Evolutionary conservation across 2,329 filamentous ascomycete genomes (phyloP), one percentile per base, ranked within the genome.

Genomic region (Microsporum audouinii): DNA sequence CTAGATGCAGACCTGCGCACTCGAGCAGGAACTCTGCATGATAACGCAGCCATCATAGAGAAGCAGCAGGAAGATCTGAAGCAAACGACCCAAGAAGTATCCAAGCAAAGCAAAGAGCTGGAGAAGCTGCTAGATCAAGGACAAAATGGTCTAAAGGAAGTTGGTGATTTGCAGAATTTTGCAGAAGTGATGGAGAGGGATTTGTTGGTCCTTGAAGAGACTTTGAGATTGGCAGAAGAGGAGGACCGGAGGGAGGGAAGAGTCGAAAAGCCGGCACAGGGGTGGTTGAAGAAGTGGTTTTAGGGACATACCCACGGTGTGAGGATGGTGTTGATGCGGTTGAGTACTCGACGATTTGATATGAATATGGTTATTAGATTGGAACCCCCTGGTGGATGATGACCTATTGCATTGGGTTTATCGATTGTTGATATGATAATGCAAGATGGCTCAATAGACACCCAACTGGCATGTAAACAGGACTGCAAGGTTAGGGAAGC

Each of bases 101-200:
- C 74, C 43, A 77, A 78, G 68, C 79, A 84, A 70, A 81, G 77
- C 66, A 77, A 76, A 36, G 76, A 80, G 68, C 79, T 80, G 74
- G 76, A 79, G 66, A 81, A 79, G 67, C 71, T 84, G 59, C 75
- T 79, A 29, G 80, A 82, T 63, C 77, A 76, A 65, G 80, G 79
- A 63, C 77, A 78, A 8, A 79, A 80, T 66, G 81, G 80, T 60
- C 67, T 86, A 64, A 84, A 84, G 70, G 82, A 84, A 71, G 77
- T 85, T 64, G 83, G 83, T n/a, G 82, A 85, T 66, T 75, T 85
- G 62, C 83, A 85, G 75, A 84, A 84, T 66, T 85, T 82, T 82
- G 81, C 83, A 23, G 83, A 85, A 75, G 76, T 84, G 75, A 77
- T 86, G 67, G 83, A 79, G 68, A 67, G 75, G 64, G 77, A 79